A percentile compares a stretch with the other conserved stretches of the same genome.
Conservation (phyloP, 257 asterid species). For the Paulownia fortunei region DNA sequence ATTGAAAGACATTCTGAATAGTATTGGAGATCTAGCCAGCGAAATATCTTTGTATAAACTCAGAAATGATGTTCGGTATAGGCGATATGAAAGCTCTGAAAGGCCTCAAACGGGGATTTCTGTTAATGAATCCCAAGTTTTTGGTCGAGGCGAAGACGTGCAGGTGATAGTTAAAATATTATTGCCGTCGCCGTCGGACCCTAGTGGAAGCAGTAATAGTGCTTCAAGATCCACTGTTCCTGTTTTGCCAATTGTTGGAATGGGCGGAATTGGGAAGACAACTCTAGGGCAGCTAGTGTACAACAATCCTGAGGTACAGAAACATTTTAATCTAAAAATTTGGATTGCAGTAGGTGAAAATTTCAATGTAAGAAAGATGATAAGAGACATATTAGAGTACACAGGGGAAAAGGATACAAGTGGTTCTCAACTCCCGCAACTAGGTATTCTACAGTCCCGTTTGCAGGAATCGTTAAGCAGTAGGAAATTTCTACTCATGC, state of each 20-base stretch:
- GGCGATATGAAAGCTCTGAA: not conserved
- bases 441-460: constrained; percentile 11
- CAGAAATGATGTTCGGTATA: no score
- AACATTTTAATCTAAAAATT: not conserved
- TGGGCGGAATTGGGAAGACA: constrained; percentile 23
- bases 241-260: constrained; percentile 2
- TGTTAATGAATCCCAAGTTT: not conserved
- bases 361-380: constrained; percentile 11
- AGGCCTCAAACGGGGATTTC: not conserved
- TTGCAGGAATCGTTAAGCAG: constrained; percentile 1
- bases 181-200: not conserved
- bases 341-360: constrained; percentile 12
- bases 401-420: not conserved
- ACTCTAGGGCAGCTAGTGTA: constrained; percentile 11
- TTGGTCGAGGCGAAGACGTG: not conserved
- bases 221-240: not conserved
- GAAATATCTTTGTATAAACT: no score
- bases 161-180: not conserved
- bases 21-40: no score
- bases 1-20: no score
- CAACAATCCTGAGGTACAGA: not conserved
- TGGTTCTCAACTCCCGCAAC: constrained; percentile 5
- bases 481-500: not conserved
- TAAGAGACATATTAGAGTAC: constrained; percentile 17
- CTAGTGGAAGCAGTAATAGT: not conserved